Conservation (phyloP, 2,329 filamentous ascomycete species). For the Paecilomyces niveus region DNA sequence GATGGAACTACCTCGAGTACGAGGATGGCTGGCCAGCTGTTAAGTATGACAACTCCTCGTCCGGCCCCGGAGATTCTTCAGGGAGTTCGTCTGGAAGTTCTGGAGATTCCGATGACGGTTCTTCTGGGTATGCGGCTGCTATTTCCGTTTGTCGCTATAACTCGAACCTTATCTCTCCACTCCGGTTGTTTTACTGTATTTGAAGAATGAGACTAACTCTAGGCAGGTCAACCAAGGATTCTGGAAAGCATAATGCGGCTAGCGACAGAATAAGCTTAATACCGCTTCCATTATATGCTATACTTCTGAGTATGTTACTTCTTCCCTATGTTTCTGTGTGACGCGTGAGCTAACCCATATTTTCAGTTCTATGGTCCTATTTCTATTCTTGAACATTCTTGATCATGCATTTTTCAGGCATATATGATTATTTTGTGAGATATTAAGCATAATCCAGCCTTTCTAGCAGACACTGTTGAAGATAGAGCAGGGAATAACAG, state of each 20-base stretch:
- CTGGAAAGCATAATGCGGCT: neutral
- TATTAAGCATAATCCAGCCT: neutral
- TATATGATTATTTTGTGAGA: neutral
- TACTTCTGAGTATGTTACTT: neutral
- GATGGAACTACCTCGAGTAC: conserved; percentile 32
- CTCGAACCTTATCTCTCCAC: too few species aligned
- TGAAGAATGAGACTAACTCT: neutral
- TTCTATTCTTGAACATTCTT: neutral
- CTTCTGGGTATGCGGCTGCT: neutral
- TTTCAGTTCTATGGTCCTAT: neutral
- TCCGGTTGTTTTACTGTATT: neutral
- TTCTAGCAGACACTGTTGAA: neutral
- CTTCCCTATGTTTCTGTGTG: neutral
- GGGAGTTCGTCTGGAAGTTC: neutral
- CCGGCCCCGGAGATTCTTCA: neutral
- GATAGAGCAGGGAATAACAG: neutral
- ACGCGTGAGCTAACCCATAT: neutral
- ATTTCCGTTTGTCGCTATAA: neutral
- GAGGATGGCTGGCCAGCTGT: conserved; percentile 28
- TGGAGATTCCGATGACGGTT: neutral
- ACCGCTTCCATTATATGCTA: neutral
- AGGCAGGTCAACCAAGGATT: neutral
- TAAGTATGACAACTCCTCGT: neutral
- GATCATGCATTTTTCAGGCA: neutral
- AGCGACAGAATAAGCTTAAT: neutral